Base-by-base conservation (phyloP, 2,329 filamentous ascomycete species). In the Zymoseptoria passerinii region DNA sequence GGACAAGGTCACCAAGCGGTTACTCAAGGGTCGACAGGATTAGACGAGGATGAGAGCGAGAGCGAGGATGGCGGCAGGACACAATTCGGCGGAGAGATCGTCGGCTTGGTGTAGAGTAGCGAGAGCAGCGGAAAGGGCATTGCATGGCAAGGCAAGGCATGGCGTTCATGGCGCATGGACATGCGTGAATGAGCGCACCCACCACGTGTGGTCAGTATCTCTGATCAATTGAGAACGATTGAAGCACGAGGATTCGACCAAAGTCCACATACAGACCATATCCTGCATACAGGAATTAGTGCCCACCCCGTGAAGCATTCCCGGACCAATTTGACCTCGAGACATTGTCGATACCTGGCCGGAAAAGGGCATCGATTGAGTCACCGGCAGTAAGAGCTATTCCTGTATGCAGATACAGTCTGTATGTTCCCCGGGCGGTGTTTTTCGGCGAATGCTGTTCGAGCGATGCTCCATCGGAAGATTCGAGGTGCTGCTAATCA, bases 1-100 rank as follows among this genome's bases (percentile, higher is more conserved):
- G 84, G 92, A 96, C 80, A 97, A 97, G 88, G 90, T 99, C 64
- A 97, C 94, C 71, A 96, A 97, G 87, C 84, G 94, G 75, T 85
- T 99, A 85, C 81, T 99, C 76, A 97, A 97, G 85, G 92, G 92
- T 73, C 86, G 92, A 80, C 92, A 97, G 80, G 92, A 97, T 61
- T 80, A 76, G 60, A 58, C 4, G 52, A 19, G 28, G 60, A 58
- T 3, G 52, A 19, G 28, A 20, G 18, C 18, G 20, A 55, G 13
- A 3, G 40, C 52, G 52, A 56, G 48, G 18, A 49, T 20, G 27
- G 20, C 51, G 28, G 52, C 40, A 48, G 40, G 8, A 29, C 28
- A 55, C 16, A 19, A 10, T 5, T 8, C 8, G 52, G 56, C n/a
- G 13, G 18, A 35, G 27, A 48, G 23, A 13, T 18, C 23, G 16